Base-by-base conservation (phyloP, 1,139 yeast genomes). In the Sugiyamaella sp. region DNA sequence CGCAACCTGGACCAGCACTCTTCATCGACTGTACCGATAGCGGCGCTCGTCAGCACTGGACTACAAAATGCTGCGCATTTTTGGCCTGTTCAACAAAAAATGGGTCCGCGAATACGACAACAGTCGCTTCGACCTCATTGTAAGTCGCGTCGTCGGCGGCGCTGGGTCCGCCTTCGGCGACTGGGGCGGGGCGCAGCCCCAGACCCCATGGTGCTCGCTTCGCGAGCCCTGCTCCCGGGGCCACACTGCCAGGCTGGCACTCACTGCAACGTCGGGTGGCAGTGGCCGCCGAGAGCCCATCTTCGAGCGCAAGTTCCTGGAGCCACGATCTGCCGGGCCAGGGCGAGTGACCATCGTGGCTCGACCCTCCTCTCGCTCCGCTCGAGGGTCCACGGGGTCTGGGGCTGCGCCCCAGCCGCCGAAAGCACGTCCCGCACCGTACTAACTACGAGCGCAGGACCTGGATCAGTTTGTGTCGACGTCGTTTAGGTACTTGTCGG, bases 401-500 rank as follows among this genome's bases (percentile, higher is more conserved):
- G 41, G 29, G 45, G 35, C 45, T 22, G 19, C 10, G 35, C 45
- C 45, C 38, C 33, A 41, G 45, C 45, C 45, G 46, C 24, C 21
- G 46, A 35, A 42, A 35, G 35, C 46, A 25, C 6, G n/a, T 25
- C 22, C 33, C 17, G 10, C 25, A 12, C 27, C 27, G 20, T 6
- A 24, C 25, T 25, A 16, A 44, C 42, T 52, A 32, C n/a, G 39
- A 9, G 3, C 12, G n/a, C 44, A 61, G 45, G 80, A 80, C 49
- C 68, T 77, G 47, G 65, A 68, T 22, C 70, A 70, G 55, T 89
- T 87, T 71, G 77, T 76, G 55, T 84, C 85, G 61, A 74, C 76
- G 51, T 75, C 75, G 19, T 72, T 78, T 59, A 67, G 79, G 43
- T 84, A 89, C 3, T 60, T 88, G 2, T 58, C 76, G 41, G 79